Base-by-base conservation (phyloP, 345 rosid genomes). In the Bruguiera gymnorhiza region DNA sequence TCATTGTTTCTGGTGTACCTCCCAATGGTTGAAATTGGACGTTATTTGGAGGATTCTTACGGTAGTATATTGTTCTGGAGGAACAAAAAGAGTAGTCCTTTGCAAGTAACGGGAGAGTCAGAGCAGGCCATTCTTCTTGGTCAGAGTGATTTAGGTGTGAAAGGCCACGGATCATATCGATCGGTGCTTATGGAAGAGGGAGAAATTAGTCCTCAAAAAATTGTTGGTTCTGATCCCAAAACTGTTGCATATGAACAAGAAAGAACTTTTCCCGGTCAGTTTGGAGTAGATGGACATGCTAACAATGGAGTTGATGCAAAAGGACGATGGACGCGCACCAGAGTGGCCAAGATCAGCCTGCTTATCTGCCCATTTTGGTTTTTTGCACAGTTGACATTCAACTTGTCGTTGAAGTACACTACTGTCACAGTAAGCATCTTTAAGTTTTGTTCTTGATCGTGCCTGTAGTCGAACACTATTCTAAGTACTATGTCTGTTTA, bases 321-420 rank as follows among this genome's bases (percentile, higher is more conserved):
- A 70, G 95, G 99, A 29, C 83, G 96, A 57, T 94, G 98, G 99
- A 95, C 96, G 0, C 86, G 91, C 2, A 68, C 78, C 77, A 85
- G 96, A 68, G 88, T 95, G 64, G 97, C 97, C 2, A 87, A 86
- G 80, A 95, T 83, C 66, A 95, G 99, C 73, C 83, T 94, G 73
- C 30, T 81, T 54, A 81, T 94, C 43, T 88, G 95, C 80, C 98
- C 96, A 9, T 89, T 89, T 84, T 94, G 98, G 98, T 94, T 94
- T 75, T 69, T 91, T 51, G 98, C 98, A 0, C 97, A 91, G 81
- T 86, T 94, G 73, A 81, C 91, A 52, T 94, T 94, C 75, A 91
- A 94, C 79, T 84, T 94, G 60, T 94, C 98, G 11, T 75, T 94
- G 74, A 91, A 94, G 83, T 91, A 91, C 75, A 91, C 98, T 48